Evolutionary conservation across 257 asterid species (phyloP), one percentile per base, ranked within the genome.

Genomic region (Lycium ferocissimum): DNA sequence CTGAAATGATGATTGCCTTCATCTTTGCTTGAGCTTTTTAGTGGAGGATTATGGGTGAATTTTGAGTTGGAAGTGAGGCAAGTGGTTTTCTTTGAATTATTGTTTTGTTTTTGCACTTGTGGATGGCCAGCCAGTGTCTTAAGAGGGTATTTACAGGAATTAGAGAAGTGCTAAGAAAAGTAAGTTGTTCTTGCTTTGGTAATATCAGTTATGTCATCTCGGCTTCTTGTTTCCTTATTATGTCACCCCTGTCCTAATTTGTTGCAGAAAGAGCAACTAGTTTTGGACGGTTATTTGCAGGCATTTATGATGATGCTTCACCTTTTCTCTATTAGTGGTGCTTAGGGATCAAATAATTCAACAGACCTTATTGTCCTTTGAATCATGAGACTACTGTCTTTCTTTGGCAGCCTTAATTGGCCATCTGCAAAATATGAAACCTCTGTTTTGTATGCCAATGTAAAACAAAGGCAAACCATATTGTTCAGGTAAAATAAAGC

Each of bases 1-100:
- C 35, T 59, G 87, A 85, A 18, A 51, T 80, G 10, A 81, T 65
- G 15, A 17, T 13, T 5, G 66, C 70, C 87, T 86, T 90, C 86
- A 83, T 88, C 69, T 61, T n/a, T 61, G 1, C 35, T 61, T n/a
- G 13, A 20, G 33, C 10, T 59, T 59, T 59, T 6, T 54, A 3
- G 62, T 57, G 62, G 15, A 4, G 1, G 20, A 12, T 12, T 12
- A 54, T 13, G 18, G 59, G 11, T 53, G 3, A 47, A 12, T 12
- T 54, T 54, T 54, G 18, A 54, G 59, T 15, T 20, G 59, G 17
- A 54, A 54, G 17, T 54, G 59, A 3, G 59, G 59, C 17, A 54
- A 11, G 18, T 15, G 20, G 7, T 56, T 56, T 14, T 14, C 8
- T 4, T 56, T 14, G 2, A 15, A 14, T 56, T 14, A 5, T 56